Percentiles rank a stretch among this genome's conserved stretches.
These are phyloP conservation scores for Medicago lupulina DNA, from an alignment of 306 rosid species.

Conservation along the genomic window DNA sequence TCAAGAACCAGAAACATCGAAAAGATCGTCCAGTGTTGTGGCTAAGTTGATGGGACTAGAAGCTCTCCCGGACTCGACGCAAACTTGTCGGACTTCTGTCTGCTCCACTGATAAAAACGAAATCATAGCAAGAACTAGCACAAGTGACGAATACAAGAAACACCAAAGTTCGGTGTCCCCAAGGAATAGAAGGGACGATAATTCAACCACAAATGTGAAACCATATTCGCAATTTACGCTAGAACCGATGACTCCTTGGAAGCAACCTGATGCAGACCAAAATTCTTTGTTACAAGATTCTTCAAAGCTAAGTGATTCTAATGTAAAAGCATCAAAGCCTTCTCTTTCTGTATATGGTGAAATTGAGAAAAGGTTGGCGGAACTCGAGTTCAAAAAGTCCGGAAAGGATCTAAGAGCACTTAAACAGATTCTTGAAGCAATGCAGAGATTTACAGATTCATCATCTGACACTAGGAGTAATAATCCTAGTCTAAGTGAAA, in stretches of 20 bases:
- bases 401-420: slow-evolving; percentile 96
- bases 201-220: slow-evolving; percentile 45
- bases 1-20: slow-evolving; percentile 66
- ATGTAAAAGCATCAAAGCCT: slow-evolving; percentile 52
- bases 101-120: slow-evolving; percentile 43
- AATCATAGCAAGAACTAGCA: slow-evolving; percentile 47
- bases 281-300: slow-evolving; percentile 48
- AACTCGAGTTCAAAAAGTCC: slow-evolving; percentile 87
- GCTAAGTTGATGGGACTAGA: slow-evolving; percentile 95
- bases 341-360: slow-evolving; percentile 75
- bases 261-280: neutral
- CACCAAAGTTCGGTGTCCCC: slow-evolving; percentile 32
- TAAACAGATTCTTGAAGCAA: slow-evolving; percentile 86
- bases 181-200: slow-evolving; percentile 10
- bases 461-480: slow-evolving; percentile 44
- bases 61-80: slow-evolving; percentile 51
- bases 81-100: slow-evolving; percentile 44
- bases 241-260: slow-evolving; percentile 45
- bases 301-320: slow-evolving; percentile 53
- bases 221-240: slow-evolving; percentile 46
- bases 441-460: slow-evolving; percentile 71
- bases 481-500: slow-evolving; percentile 41
- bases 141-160: slow-evolving; percentile 50
- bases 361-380: slow-evolving; percentile 81
- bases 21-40: slow-evolving; percentile 63